A percentile compares a stretch with the other conserved stretches of the same genome.
Conservation (phyloP, 2,329 filamentous ascomycete species). For the Diplodia mutila region DNA sequence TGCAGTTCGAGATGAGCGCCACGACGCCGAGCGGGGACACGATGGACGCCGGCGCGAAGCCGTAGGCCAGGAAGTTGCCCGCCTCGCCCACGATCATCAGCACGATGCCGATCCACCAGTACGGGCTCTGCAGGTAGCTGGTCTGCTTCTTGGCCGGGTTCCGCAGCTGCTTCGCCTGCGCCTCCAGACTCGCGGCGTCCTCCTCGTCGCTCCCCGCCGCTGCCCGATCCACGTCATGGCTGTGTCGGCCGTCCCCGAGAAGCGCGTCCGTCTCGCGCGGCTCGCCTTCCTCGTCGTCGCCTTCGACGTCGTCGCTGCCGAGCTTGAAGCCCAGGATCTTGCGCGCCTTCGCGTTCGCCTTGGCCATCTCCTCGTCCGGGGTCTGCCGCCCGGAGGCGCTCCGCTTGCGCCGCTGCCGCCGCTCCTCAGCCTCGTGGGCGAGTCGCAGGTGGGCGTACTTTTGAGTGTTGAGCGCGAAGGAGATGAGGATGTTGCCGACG, state of each 20-base stretch:
- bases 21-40: constrained; percentile 97
- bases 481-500: constrained; percentile 89
- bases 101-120: constrained; percentile 94
- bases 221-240: not conserved
- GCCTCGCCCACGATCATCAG: constrained; percentile 92
- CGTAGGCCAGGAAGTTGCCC: constrained; percentile 96
- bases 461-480: constrained; percentile 93
- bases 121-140: constrained; percentile 85
- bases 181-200: constrained; percentile 36
- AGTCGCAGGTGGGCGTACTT: constrained; percentile 91
- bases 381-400: not conserved
- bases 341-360: constrained; percentile 17
- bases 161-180: constrained; percentile 37
- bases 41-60: constrained; percentile 95
- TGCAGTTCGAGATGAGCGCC: constrained; percentile 91
- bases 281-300: not conserved
- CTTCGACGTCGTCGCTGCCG: constrained; percentile 26
- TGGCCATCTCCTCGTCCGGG: not conserved
- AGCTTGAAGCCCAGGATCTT: constrained; percentile 27
- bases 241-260: not conserved
- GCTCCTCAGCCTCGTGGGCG: constrained; percentile 67
- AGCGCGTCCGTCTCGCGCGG: constrained; percentile 19
- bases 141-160: constrained; percentile 53
- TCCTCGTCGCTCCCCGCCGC: not conserved
- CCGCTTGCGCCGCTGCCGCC: constrained; percentile 32